A percentile compares a stretch with the other conserved stretches of the same genome.
phyloP scores from a whole-genome alignment of 257 asterid genomes.

The Forsythia suspensa region DNA sequence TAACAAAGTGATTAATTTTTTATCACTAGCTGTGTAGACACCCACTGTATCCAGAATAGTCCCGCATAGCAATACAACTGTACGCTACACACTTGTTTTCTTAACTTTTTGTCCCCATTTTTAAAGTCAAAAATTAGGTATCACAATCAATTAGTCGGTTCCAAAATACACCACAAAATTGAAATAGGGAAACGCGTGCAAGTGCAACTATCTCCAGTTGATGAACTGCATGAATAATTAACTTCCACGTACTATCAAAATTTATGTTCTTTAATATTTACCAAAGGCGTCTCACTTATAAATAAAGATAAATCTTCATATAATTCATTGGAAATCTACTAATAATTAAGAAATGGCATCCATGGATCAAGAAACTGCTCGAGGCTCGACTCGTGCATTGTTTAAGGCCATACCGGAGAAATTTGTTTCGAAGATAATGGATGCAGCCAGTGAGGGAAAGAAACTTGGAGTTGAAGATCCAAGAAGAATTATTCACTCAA shows the following conservation, averaged over 20 bases:
- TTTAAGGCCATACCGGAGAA: neutral
- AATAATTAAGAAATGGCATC: slow-evolving; percentile 2
- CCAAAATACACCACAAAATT: neutral
- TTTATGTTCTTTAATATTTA: neutral
- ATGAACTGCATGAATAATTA: neutral
- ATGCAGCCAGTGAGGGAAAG: slow-evolving; percentile 16
- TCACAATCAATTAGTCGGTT: neutral
- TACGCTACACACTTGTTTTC: neutral
- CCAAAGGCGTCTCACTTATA: neutral
- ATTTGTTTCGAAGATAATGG: neutral
- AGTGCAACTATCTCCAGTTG: neutral
- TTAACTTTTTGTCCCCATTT: neutral
- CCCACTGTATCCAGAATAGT: no score
- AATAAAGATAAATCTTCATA: neutral
- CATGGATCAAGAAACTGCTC: slow-evolving; percentile 21
- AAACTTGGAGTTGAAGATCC: slow-evolving; percentile 26
- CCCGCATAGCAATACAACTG: neutral
- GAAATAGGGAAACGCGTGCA: neutral
- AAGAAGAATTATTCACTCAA: slow-evolving; percentile 21
- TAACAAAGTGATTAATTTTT: no score
- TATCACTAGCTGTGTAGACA: no score
- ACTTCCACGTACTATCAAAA: neutral
- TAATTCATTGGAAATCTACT: neutral
- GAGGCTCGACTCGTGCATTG: neutral
- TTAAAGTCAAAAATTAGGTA: neutral